Percentiles rank a stretch among this genome's conserved stretches.
Evolutionary conservation across 2,329 filamentous ascomycete genomes (phyloP).

Genomic region (Cladorrhinum sp.): DNA sequence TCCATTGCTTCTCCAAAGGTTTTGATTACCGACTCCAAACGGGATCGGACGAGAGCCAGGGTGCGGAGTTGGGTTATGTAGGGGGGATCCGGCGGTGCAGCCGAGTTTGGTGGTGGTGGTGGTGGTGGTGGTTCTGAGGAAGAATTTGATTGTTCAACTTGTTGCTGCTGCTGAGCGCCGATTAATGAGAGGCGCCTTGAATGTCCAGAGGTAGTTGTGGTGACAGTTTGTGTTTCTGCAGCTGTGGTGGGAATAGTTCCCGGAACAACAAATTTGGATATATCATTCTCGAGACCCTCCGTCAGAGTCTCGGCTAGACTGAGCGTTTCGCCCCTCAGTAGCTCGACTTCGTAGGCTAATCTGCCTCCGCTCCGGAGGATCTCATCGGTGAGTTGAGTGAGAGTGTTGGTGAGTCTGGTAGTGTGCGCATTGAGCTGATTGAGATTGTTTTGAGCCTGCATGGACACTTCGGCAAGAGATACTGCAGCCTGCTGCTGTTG

Average conservation of each 20-base stretch:
- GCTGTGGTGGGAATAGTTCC: constrained; percentile 27
- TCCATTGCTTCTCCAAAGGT: constrained; percentile 95
- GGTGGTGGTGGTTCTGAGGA: constrained; percentile 8
- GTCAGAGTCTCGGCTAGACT: constrained; percentile 75
- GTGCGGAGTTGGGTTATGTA: constrained; percentile 79
- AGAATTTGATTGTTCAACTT: too few relatives aligned
- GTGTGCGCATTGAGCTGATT: constrained; percentile 88
- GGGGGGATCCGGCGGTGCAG: constrained; percentile 49
- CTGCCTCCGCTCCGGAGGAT: constrained; percentile 86
- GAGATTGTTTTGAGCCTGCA: constrained; percentile 78
- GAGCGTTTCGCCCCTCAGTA: constrained; percentile 82
- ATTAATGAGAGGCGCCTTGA: constrained; percentile 28
- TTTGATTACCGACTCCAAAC: constrained; percentile 86
- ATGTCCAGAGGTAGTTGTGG: constrained; percentile 8
- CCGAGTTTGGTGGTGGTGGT: constrained; percentile 12
- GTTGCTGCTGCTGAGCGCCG: too few relatives aligned
- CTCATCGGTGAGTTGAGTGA: constrained; percentile 91
- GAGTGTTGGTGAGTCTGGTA: constrained; percentile 71
- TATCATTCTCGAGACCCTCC: constrained; percentile 68
- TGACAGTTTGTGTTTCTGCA: constrained; percentile 1
- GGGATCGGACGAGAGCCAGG: constrained; percentile 73
- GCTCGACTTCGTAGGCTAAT: constrained; percentile 90
- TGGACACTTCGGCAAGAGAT: constrained; percentile 71
- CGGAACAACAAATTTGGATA: constrained; percentile 63
- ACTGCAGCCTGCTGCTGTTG: constrained; percentile 39